Base-by-base conservation (phyloP, 345 rosid genomes). In the Gossypium herbaceum region DNA sequence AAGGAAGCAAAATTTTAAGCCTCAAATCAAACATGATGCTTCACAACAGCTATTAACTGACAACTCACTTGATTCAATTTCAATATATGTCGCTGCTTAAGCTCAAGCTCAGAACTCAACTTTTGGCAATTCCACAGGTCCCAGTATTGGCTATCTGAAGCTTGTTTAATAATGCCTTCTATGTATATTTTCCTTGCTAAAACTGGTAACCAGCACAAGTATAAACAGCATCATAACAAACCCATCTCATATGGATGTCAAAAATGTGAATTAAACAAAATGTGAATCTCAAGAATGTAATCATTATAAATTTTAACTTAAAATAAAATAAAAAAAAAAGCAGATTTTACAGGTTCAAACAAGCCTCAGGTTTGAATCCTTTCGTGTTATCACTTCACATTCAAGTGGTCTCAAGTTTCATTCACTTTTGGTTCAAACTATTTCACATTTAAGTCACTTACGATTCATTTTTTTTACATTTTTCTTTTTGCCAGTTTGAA, bases 101-200 rank as follows among this genome's bases (percentile, higher is more conserved):
- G 86, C 85, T 91, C 98, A 81, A 93, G 88, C 82, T 90, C 98
- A 71, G 92, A 82, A 81, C 88, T 84, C 86, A 93, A 82, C 86
- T 86, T 91, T 84, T 87, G 99, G 78, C 81, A 87, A 85, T 88
- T 88, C 99, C 98, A 93, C 43, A 93, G 88, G 61, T 95, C 96
- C 97, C 91, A 88, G 76, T 91, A 93, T 68, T 76, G 90, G 69
- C 81, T 77, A 80, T 95, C 97, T 66, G 88, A 87, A 78, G 96
- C 88, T 90, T 95, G 99, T 84, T 90, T 91, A 58, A 89, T 78
- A 78, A 91, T 82, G 71, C 93, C 96, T 79, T 95, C 94, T 78
- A 91, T 71, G 70, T 88, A 86, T 81, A 84, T 78, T 85, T 86
- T 91, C 84, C 88, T 90, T 55, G 94, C 94, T 92, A 91, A 78